Base-by-base conservation (phyloP, 2,329 filamentous ascomycete species). In the Aspergillus glaucus region DNA sequence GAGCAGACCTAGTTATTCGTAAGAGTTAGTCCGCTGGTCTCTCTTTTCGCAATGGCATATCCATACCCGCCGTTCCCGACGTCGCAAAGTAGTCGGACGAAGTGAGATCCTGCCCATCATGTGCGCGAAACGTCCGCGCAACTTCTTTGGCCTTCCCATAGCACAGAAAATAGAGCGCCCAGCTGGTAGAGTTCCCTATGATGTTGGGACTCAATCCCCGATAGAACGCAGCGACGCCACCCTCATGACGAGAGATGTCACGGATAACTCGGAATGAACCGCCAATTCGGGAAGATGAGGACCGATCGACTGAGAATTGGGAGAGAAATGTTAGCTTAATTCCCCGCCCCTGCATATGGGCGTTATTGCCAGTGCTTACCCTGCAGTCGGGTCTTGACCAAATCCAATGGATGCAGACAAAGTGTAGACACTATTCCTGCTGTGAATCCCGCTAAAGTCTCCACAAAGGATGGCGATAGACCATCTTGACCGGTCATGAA, bases 301-400 rank as follows among this genome's bases (percentile, higher is more conserved):
- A 59, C 50, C 69, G 82, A 78, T 68, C 78, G 69, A 67, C 82
- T 79, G 53, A 22, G 43, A 74, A 12, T 43, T 70, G 26, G 70
- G 63, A 17, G 61, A 70, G 54, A 40, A 64, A 61, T 4, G 37
- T 49, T 6, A 49, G 43, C 28, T 21, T 48, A 10, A 5, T 12
- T 22, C 17, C 10, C 12, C 15, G 15, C 15, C 19, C 37, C 48
- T 3, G 22, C n/a, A 32, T 19, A 17, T 45, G 10, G 26, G 26
- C 15, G 15, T 15, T 15, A 15, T 15, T 15, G 15, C 26, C 26
- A n/a, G 43, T 36, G 64, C 74, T 50, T 74, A 90, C 88, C 84
- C 74, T 98, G 93, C 65, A 98, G 83, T 55, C 93, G 86, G 52
- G 92, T 97, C 78, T 98, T 98, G 66, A 97, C 84, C 55, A 98